phyloP scores from a whole-genome alignment of 2,329 filamentous ascomycete species.

The Stagonosporopsis rhizophila region DNA sequence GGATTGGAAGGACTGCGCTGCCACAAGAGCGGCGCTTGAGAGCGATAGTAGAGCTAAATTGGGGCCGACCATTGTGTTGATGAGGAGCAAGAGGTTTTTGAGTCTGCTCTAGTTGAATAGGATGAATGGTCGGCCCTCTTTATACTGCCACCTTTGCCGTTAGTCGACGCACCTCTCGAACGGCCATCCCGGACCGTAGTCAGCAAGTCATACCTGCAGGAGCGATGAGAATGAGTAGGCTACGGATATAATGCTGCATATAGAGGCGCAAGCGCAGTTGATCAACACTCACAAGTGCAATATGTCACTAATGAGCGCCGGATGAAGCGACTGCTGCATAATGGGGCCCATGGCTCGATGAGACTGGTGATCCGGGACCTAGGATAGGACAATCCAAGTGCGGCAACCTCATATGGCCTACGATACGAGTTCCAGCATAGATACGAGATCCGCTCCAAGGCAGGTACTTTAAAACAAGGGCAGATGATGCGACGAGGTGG shows the following conservation, averaged over 20 bases:
- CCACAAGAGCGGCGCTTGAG: constrained; percentile 15
- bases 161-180: not conserved
- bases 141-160: not conserved
- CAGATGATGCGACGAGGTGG: not conserved
- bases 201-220: not conserved
- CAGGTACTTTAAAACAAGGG: not conserved
- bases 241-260: not conserved
- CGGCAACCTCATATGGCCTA: not conserved
- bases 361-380: not conserved
- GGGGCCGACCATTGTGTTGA: constrained; percentile 30
- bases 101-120: not conserved
- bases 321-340: not conserved
- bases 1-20: constrained; percentile 25
- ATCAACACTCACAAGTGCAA: not conserved
- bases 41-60: constrained; percentile 28
- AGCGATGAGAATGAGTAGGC: not conserved
- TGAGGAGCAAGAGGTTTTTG: too few relatives aligned
- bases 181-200: not conserved
- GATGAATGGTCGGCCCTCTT: not conserved
- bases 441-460: not conserved
- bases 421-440: not conserved
- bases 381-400: not conserved
- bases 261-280: not conserved
- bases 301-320: not conserved
- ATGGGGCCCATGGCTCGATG: not conserved